Conservation (phyloP, 2,329 filamentous ascomycete species). For the Phyllosticta citriasiana region DNA sequence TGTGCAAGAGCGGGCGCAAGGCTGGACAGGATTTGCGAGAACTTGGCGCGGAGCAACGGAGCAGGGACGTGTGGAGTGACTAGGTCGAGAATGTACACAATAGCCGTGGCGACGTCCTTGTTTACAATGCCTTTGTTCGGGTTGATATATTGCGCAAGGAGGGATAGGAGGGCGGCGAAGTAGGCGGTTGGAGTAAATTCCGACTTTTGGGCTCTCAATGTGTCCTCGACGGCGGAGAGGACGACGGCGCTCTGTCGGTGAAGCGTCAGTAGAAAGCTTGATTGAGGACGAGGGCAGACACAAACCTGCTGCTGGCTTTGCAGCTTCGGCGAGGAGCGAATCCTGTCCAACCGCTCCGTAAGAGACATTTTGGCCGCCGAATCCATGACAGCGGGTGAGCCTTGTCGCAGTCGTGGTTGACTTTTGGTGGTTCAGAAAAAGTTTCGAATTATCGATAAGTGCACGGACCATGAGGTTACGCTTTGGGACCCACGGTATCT, state of each 20-base stretch:
- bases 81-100: conserved; percentile 91
- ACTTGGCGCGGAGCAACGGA: conserved; percentile 84
- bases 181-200: conserved; percentile 80
- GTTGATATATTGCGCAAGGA: conserved; percentile 68
- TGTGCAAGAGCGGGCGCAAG: conserved; percentile 76
- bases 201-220: conserved; percentile 77
- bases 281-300: conserved; percentile 9
- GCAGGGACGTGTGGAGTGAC: conserved; percentile 77
- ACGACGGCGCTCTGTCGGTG: conserved; percentile 64
- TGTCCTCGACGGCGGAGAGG: conserved; percentile 84
- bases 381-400: neutral
- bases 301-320: conserved; percentile 87
- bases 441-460: conserved; percentile 1
- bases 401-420: neutral
- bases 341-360: conserved; percentile 91
- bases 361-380: conserved; percentile 43
- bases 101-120: conserved; percentile 72
- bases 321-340: conserved; percentile 81
- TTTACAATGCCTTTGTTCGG: conserved; percentile 56
- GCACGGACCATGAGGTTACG: neutral
- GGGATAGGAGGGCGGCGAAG: conserved; percentile 85
- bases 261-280: conserved; percentile 6
- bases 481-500: neutral
- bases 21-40: conserved; percentile 80
- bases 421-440: neutral